Evolutionary conservation across 768 basidiomycete genomes (phyloP).

Genomic region (Hebeloma cylindrosporum): DNA sequence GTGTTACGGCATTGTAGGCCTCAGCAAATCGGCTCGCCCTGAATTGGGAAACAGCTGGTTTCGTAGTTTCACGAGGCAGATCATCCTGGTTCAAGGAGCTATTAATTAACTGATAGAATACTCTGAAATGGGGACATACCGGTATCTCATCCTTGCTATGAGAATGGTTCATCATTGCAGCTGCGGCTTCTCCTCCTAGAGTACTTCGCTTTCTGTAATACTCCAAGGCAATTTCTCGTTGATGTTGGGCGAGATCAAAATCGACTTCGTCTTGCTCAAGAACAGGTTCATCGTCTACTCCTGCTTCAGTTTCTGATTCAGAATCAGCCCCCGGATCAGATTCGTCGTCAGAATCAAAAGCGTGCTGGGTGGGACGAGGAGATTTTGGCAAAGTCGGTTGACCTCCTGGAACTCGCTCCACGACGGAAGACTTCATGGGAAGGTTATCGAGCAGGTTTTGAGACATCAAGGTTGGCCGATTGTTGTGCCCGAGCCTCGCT

Average conservation of each 20-base stretch:
- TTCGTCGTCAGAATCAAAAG: slow-evolving; percentile 69
- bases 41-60: slow-evolving; percentile 61
- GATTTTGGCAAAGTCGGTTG: slow-evolving; percentile 18
- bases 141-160: slow-evolving; percentile 41
- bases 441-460: slow-evolving; percentile 35
- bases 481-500: slow-evolving; percentile 44
- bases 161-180: slow-evolving; percentile 48
- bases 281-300: slow-evolving; percentile 32
- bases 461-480: slow-evolving; percentile 37
- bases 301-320: slow-evolving; percentile 28
- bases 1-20: slow-evolving; percentile 44
- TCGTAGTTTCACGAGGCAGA: slow-evolving; percentile 27
- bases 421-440: slow-evolving; percentile 68
- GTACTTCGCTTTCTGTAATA: slow-evolving; percentile 62
- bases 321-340: slow-evolving; percentile 40
- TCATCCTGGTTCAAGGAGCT: slow-evolving; percentile 12
- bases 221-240: slow-evolving; percentile 72
- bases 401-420: slow-evolving; percentile 55
- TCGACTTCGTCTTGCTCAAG: slow-evolving; percentile 52
- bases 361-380: slow-evolving; percentile 17
- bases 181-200: slow-evolving; percentile 54
- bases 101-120: slow-evolving; percentile 5
- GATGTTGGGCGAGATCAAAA: slow-evolving; percentile 61
- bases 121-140: slow-evolving; percentile 31
- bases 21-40: slow-evolving; percentile 56